These are phyloP conservation scores for Colletotrichum aenigma DNA, from an alignment of 2,329 filamentous ascomycete species.

Conservation along the genomic window DNA sequence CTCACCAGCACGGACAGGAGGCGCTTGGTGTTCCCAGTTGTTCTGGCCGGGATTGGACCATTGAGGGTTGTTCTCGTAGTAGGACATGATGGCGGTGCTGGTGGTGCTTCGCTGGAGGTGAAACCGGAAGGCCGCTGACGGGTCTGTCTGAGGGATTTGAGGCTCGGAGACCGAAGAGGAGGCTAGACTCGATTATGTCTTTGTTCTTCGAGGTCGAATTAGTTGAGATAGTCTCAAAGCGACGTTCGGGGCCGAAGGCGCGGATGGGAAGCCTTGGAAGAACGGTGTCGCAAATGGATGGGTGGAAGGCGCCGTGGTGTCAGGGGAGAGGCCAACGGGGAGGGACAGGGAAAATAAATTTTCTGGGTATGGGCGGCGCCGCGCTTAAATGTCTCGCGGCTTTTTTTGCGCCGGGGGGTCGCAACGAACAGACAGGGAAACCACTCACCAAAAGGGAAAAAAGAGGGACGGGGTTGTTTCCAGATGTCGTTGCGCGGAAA, in stretches of 20 bases:
- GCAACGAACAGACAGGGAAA: constrained; percentile 14
- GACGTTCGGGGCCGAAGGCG: constrained; percentile 13
- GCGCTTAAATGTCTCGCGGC: constrained; percentile 23
- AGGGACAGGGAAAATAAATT: constrained; percentile 20
- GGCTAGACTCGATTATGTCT: neutral
- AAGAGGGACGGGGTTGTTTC: constrained; percentile 15
- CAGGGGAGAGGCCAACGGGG: constrained; percentile 20
- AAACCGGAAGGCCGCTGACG: constrained; percentile 1
- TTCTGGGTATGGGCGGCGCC: constrained; percentile 19
- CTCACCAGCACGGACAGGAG: constrained; percentile 41
- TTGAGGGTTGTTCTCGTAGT: constrained; percentile 47
- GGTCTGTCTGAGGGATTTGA: neutral
- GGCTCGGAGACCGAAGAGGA: neutral
- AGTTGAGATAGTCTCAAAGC: constrained; percentile 4
- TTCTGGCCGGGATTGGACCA: constrained; percentile 42
- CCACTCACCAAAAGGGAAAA: constrained; percentile 20
- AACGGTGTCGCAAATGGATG: constrained; percentile 19
- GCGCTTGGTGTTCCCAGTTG: constrained; percentile 52
- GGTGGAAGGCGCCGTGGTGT: constrained; percentile 20
- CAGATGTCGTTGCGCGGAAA: neutral
- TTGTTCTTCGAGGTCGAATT: constrained; percentile 8
- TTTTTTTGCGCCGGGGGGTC: constrained; percentile 21
- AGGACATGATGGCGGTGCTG: constrained; percentile 39
- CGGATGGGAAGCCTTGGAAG: constrained; percentile 10
- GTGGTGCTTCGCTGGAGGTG: neutral